These are phyloP conservation scores for Hemerocallis citrina DNA, from an alignment of 106 monocot species.

Conservation along the genomic window DNA sequence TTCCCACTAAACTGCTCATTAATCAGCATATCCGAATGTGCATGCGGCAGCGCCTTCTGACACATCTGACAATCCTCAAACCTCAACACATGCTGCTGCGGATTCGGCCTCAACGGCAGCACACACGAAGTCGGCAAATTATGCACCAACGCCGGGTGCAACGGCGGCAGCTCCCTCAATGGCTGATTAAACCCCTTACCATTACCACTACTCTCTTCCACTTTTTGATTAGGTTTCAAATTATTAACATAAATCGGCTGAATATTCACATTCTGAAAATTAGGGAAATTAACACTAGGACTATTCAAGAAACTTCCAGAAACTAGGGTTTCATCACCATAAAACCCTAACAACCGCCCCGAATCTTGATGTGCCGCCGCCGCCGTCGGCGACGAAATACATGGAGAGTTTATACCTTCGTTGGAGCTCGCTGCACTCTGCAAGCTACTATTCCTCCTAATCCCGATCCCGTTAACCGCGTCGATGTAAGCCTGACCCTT, in stretches of 20 bases:
- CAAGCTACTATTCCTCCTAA: background rate
- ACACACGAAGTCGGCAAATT: conserved; percentile 10
- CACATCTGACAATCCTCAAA: conserved; percentile 47
- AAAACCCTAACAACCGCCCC: background rate
- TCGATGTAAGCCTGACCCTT: conserved; percentile 34
- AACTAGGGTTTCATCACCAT: conserved; percentile 3
- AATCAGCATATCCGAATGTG: conserved; percentile 45
- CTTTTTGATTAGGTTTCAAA: conserved; percentile 5
- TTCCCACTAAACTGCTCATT: conserved; percentile 14
- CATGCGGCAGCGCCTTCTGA: conserved; percentile 38
- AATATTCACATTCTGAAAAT: background rate
- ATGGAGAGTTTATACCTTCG: conserved; percentile 3
- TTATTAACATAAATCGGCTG: background rate
- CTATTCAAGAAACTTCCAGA: background rate
- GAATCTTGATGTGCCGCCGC: conserved; percentile 4
- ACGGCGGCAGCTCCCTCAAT: conserved; percentile 43
- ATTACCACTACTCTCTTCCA: background rate
- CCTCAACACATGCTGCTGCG: conserved; percentile 12
- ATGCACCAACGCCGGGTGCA: conserved; percentile 27
- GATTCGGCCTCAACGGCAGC: background rate
- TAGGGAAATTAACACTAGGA: background rate
- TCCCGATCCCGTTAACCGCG: conserved; percentile 27
- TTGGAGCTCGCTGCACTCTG: background rate
- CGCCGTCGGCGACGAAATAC: background rate
- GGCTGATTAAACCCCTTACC: conserved; percentile 19